Evolutionary conservation across 2,329 filamentous ascomycete genomes (phyloP).

Genomic region (Penicillium freii): DNA sequence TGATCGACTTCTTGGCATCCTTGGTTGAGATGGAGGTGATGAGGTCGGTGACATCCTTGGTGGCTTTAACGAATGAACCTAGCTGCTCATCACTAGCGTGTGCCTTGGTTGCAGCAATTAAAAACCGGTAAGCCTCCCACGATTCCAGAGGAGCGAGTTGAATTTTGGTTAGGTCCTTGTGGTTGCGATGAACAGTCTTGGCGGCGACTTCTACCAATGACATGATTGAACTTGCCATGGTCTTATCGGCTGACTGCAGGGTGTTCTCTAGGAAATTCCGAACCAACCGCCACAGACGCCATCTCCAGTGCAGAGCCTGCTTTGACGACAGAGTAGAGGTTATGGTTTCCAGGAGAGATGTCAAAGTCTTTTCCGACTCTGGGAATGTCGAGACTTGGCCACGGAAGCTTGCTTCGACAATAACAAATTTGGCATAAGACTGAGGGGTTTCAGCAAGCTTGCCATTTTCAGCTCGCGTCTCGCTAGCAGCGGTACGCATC

Average conservation of each 20-base stretch:
- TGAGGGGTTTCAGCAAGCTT: slow-evolving; percentile 27
- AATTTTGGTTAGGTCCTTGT: slow-evolving; percentile 25
- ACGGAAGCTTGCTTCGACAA: slow-evolving; percentile 38
- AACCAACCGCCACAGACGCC: slow-evolving; percentile 43
- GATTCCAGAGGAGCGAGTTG: slow-evolving; percentile 34
- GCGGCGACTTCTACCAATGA: slow-evolving; percentile 30
- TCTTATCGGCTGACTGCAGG: slow-evolving; percentile 21
- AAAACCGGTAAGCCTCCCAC: slow-evolving; percentile 39
- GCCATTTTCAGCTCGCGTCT: slow-evolving; percentile 30
- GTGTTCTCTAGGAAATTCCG: slow-evolving; percentile 35
- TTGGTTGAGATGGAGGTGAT: slow-evolving; percentile 24
- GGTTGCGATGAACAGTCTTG: slow-evolving; percentile 31
- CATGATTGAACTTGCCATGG: slow-evolving; percentile 20
- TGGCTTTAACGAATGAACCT: slow-evolving; percentile 26
- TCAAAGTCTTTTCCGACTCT: slow-evolving; percentile 25
- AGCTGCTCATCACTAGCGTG: slow-evolving; percentile 20
- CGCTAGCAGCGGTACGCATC: slow-evolving; percentile 31
- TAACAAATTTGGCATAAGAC: slow-evolving; percentile 37
- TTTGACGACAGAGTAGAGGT: slow-evolving; percentile 33
- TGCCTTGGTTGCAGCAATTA: slow-evolving; percentile 28
- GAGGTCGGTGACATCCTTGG: slow-evolving; percentile 27
- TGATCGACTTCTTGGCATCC: slow-evolving; percentile 27
- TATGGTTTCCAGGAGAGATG: slow-evolving; percentile 27
- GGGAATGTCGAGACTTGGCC: slow-evolving; percentile 24
- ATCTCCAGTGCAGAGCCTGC: slow-evolving; percentile 37